phyloP scores from a whole-genome alignment of 2,329 filamentous ascomycete species.

The Macroventuria anomochaeta region DNA sequence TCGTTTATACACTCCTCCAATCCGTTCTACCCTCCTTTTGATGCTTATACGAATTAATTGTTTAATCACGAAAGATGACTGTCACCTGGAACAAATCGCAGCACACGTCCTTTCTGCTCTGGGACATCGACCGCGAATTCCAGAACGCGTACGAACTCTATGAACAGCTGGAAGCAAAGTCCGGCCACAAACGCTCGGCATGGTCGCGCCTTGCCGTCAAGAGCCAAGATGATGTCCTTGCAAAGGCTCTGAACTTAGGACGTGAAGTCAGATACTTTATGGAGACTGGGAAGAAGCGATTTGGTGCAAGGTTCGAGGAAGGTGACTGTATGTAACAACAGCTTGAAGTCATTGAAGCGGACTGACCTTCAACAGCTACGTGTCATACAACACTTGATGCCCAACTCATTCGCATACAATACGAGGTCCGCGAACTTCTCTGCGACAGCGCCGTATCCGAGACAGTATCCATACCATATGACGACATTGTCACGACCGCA shows the following conservation, averaged over 20 bases:
- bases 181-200: slow-evolving; percentile 26
- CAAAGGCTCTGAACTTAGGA: slow-evolving; percentile 36
- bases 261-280: slow-evolving; percentile 35
- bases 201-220: slow-evolving; percentile 38
- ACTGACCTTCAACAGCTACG: slow-evolving; percentile 34
- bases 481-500: slow-evolving; percentile 40
- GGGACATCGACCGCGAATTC: slow-evolving; percentile 48
- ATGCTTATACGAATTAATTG: neutral
- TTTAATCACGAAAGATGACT: slow-evolving; percentile 15
- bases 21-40: neutral
- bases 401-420: slow-evolving; percentile 43
- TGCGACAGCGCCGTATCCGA: slow-evolving; percentile 36
- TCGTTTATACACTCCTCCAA: neutral
- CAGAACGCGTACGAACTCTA: slow-evolving; percentile 44
- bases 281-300: slow-evolving; percentile 35
- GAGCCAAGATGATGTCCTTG: slow-evolving; percentile 36
- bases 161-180: slow-evolving; percentile 36
- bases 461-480: slow-evolving; percentile 29
- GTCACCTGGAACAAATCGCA: slow-evolving; percentile 38
- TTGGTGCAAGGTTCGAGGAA: slow-evolving; percentile 40
- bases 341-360: neutral
- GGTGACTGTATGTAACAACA: slow-evolving; percentile 37
- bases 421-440: slow-evolving; percentile 41
- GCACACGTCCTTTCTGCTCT: slow-evolving; percentile 40
- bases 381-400: slow-evolving; percentile 41